Evolutionary conservation across 2,329 filamentous ascomycete genomes (phyloP).

Genomic region (Monosporascus sp.): DNA sequence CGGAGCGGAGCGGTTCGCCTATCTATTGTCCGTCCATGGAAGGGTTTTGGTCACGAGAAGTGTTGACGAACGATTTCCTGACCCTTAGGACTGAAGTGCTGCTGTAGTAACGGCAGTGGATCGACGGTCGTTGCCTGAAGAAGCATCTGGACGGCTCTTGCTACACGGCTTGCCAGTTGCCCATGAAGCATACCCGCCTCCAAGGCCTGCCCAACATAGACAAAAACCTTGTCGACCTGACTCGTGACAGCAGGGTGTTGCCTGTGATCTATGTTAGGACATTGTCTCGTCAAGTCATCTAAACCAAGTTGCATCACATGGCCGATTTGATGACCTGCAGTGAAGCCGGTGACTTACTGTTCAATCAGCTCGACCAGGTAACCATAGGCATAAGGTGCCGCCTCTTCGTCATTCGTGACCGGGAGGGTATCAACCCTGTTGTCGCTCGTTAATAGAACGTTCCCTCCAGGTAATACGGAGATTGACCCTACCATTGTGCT

Average conservation of each 20-base stretch:
- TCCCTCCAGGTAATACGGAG: not conserved
- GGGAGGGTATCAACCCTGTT: slow-evolving; percentile 74
- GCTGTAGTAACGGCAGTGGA: slow-evolving; percentile 66
- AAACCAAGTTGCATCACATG: not conserved
- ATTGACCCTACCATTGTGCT: slow-evolving; percentile 52
- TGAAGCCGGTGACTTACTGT: slow-evolving; percentile 60
- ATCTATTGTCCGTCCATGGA: slow-evolving; percentile 13
- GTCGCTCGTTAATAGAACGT: slow-evolving; percentile 4
- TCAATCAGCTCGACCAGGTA: slow-evolving; percentile 90
- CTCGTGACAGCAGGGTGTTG: slow-evolving; percentile 76
- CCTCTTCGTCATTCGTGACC: slow-evolving; percentile 92
- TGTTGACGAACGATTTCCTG: slow-evolving; percentile 74
- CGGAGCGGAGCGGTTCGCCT: not conserved
- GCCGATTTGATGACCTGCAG: not conserved
- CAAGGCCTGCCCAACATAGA: slow-evolving; percentile 79
- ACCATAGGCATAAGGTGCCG: slow-evolving; percentile 89
- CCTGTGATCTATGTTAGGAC: slow-evolving; percentile 40
- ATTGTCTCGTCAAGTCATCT: not conserved
- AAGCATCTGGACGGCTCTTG: slow-evolving; percentile 70
- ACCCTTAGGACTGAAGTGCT: slow-evolving; percentile 66
- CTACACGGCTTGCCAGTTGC: slow-evolving; percentile 71
- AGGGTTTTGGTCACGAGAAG: slow-evolving; percentile 50
- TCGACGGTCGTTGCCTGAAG: slow-evolving; percentile 70
- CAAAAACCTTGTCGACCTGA: slow-evolving; percentile 77
- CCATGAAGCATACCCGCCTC: slow-evolving; percentile 88